Percentiles rank a stretch among this genome's conserved stretches.
phyloP scores from a whole-genome alignment of 2,329 filamentous ascomycete genomes.

The Cordyceps fumosorosea region DNA sequence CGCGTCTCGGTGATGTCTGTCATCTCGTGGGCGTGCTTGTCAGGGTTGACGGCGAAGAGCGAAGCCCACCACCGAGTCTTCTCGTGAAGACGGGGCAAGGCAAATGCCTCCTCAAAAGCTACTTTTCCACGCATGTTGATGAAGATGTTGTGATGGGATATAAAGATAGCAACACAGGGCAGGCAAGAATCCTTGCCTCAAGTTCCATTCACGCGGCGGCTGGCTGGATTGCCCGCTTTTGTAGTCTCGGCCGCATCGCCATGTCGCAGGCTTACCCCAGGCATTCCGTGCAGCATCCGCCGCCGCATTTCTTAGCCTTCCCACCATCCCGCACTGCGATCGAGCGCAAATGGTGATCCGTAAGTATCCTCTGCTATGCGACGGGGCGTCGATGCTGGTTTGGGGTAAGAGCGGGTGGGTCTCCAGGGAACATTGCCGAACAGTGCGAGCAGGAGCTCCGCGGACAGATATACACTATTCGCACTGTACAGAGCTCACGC shows the following conservation, averaged over 20 bases:
- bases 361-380: constrained; percentile 4
- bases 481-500: neutral
- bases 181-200: no score
- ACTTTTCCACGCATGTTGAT: constrained; percentile 51
- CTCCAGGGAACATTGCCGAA: constrained; percentile 10
- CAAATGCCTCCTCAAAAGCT: constrained; percentile 56
- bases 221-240: constrained; percentile 3
- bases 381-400: neutral
- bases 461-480: neutral
- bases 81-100: constrained; percentile 50
- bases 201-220: no score
- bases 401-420: neutral
- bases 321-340: neutral
- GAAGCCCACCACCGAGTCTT: constrained; percentile 55
- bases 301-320: neutral
- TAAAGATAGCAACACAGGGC: neutral
- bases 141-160: neutral
- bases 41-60: constrained; percentile 52
- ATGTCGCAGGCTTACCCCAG: neutral
- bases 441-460: neutral
- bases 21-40: constrained; percentile 52
- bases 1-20: constrained; percentile 34
- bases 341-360: neutral
- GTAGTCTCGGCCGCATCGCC: neutral
- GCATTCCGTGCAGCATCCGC: constrained; percentile 1